A percentile compares a stretch with the other conserved stretches of the same genome.
phyloP scores from a whole-genome alignment of 768 basidiomycete species.

The Russula sp. region DNA sequence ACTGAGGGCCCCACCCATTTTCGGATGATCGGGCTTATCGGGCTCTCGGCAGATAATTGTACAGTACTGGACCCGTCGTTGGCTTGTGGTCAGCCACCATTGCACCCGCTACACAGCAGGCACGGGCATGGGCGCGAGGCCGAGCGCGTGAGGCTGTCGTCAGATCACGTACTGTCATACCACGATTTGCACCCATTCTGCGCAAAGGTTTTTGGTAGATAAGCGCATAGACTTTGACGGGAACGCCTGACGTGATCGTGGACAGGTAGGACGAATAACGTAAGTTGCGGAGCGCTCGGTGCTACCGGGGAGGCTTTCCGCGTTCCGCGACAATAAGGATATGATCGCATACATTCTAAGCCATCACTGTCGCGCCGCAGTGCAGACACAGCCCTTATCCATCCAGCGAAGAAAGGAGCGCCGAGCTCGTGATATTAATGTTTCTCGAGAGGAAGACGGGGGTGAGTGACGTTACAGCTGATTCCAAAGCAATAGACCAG shows the following conservation, averaged over 20 bases:
- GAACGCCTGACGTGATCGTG: background rate
- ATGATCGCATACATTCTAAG: background rate
- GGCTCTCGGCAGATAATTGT: no score
- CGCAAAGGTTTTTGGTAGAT: no score
- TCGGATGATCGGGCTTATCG: no score
- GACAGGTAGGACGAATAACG: background rate
- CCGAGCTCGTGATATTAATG: background rate
- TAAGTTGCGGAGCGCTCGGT: background rate
- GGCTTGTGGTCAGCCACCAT: background rate
- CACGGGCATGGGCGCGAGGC: background rate
- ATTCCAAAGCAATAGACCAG: no score
- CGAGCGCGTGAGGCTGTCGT: background rate
- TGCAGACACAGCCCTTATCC: background rate
- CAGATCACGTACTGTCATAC: no score
- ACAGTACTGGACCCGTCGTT: background rate
- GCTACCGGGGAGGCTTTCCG: background rate
- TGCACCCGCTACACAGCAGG: background rate
- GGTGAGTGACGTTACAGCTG: background rate
- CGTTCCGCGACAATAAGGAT: no score
- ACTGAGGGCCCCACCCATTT: no score
- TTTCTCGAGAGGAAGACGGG: no score
- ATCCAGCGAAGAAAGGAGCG: background rate
- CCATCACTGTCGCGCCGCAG: background rate
- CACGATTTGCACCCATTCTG: no score
- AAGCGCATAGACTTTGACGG: background rate